phyloP scores from a whole-genome alignment of 371 early-diverging fungal genomes.

The Lichtheimia hyalospora region DNA sequence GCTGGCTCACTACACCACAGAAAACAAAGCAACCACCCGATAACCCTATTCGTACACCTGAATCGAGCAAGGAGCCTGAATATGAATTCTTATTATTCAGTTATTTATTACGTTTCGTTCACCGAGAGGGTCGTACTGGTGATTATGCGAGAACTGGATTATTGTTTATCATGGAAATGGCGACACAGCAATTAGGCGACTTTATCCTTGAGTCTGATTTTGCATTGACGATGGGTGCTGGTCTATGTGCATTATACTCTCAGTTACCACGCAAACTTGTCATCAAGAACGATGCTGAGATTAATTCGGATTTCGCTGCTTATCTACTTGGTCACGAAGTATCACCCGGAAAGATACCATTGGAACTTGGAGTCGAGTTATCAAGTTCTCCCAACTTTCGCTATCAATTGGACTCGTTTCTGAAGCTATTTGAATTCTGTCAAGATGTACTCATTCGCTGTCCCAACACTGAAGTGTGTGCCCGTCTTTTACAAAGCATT shows the following conservation, averaged over 20 bases:
- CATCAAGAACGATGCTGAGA: constrained; percentile 44
- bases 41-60: constrained; percentile 3
- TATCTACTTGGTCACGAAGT: constrained; percentile 49
- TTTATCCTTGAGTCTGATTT: constrained; percentile 86
- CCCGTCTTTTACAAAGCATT: constrained; percentile 64
- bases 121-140: constrained; percentile 84
- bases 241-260: constrained; percentile 88
- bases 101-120: constrained; percentile 84
- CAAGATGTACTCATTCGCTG: constrained; percentile 84
- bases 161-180: constrained; percentile 85
- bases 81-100: constrained; percentile 81
- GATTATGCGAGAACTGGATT: constrained; percentile 92
- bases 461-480: constrained; percentile 71
- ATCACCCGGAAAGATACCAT: constrained; percentile 14
- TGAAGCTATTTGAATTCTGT: constrained; percentile 77
- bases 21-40: constrained; percentile 34
- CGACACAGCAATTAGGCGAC: constrained; percentile 68
- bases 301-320: constrained; percentile 39
- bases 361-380: constrained; percentile 43
- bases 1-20: constrained; percentile 68
- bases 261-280: constrained; percentile 85
- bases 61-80: no score
- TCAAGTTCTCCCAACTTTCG: constrained; percentile 69
- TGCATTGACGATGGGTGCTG: constrained; percentile 79
- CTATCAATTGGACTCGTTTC: constrained; percentile 75